Evolutionary conservation across 1,139 yeast species (phyloP), one percentile per base, ranked within the genome.

Genomic region (Petasospora rhodanensis): DNA sequence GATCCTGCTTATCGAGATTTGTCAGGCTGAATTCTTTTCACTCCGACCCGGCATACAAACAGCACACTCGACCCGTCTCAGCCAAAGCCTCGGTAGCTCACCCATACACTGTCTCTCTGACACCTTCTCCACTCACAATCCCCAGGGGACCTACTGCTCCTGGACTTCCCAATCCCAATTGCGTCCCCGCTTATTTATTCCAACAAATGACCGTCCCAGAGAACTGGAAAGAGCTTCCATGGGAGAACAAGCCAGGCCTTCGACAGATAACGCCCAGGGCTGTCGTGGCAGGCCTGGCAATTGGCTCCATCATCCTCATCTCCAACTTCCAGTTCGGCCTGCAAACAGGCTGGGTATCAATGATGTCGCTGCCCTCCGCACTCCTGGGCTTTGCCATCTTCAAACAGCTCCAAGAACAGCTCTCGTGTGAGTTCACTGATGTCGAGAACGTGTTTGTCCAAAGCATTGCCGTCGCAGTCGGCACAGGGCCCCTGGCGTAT

Each of bases 321-420:
- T 85, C 96, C 4, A 91, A 91, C 56, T 91, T 91, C 62, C 97
- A 89, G 54, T 91, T 91, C 57, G 98, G 98, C 1, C 66, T 91
- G 18, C 98, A 91, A 54, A 89, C 96, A 0, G 98, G 98, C 2
- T 91, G 98, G 98, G 96, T 91, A 2, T 86, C 96, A 7, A 91
- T 91, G 98, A 91, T 91, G 98, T 83, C 95, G n/a, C 64, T 91
- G 36, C 97, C 98, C 0, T 82, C 96, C 6, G 96, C 97, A 0
- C 60, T 91, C 32, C 59, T 91, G 15, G 96, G 94, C 1, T 89
- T 77, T 58, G 84, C 96, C 0, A 63, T 82, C 16, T 91, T 89
- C 62, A 80, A 76, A 46, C 49, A 64, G 0, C 47, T 73, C 4
- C 66, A 74, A 34, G 41, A 59, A 28, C 45, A 70, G 65, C 24